Base-by-base conservation (phyloP, 129 eudicot genomes). In the Tagetes patula region DNA sequence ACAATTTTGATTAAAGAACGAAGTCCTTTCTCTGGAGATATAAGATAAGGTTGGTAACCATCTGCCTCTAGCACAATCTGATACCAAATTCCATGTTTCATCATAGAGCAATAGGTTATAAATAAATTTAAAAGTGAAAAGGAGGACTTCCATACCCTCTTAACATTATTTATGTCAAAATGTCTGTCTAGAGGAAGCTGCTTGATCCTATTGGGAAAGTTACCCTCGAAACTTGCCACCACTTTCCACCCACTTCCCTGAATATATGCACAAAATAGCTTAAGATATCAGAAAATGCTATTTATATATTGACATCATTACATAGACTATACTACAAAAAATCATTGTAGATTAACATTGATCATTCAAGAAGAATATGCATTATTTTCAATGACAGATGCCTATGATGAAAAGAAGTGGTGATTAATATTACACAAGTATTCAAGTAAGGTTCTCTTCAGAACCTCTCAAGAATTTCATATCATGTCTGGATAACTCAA, bases 61-160 rank as follows among this genome's bases (percentile, higher is more conserved):
- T 95, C 99, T 74, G 99, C 99, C 80, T 95, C 99, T 13, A 95
- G 88, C 74, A 95, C 99, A 77, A 95, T 89, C 99, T 95, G 91
- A 53, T 14, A 67, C 69, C 71, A 82, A 43, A 65, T 31, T 41
- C 64, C 77, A 13, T 37, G 53, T 54, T 68, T 68, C 83, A 85
- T 38, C 49, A 61, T 11, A 47, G 6, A 36, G 39, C 14, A 6
- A 78, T 50, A 53, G 5, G 4, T 58, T 0, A 69, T 30, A 33
- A 62, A 59, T 30, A 6, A 43, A 43, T 10, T 7, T 30, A 13
- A 41, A 53, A 9, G 6, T 10, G 33, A 47, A 46, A 42, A 50
- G 64, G 20, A 53, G 11, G 42, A 67, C 58, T 12, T 32, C 8
- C 81, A 43, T 82, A 95, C 97, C 93, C 99, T 85, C 81, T 95